These are phyloP conservation scores for Taiozyma onychis DNA, from an alignment of 1,139 yeast species.

Conservation along the genomic window DNA sequence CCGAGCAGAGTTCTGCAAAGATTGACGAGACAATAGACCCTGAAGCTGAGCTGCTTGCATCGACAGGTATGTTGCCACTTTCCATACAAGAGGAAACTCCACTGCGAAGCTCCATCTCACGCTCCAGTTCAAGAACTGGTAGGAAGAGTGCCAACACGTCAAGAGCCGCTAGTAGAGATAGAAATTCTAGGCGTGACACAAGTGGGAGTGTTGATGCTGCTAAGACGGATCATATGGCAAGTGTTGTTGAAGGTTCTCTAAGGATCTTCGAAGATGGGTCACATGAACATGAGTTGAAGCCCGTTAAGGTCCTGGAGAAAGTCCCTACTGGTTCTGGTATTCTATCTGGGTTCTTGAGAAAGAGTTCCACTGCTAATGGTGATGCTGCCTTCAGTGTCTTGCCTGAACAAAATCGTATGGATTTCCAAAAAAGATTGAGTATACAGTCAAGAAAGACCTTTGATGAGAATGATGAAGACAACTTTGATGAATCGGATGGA, in stretches of 20 bases:
- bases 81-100: not conserved
- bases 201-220: not conserved
- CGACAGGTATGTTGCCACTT: conserved; percentile 1
- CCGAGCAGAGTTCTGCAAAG: not conserved
- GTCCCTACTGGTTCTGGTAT: conserved; percentile 23
- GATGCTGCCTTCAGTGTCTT: conserved; percentile 32
- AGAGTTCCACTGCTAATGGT: conserved; percentile 21
- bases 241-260: conserved; percentile 24
- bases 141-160: not conserved
- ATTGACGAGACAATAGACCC: not conserved
- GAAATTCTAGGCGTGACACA: conserved; percentile 3
- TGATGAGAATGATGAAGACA: conserved; percentile 14
- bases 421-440: conserved; percentile 32
- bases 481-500: conserved; percentile 3
- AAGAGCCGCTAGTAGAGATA: conserved; percentile 1
- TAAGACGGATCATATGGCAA: not conserved
- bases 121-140: conserved; percentile 2
- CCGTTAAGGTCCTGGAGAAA: conserved; percentile 27
- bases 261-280: conserved; percentile 29
- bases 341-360: conserved; percentile 23
- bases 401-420: conserved; percentile 33
- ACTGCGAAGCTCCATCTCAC: not conserved
- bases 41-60: not conserved
- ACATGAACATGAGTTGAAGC: conserved; percentile 31
- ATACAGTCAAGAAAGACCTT: conserved; percentile 27